These are phyloP conservation scores for Rhododendron molle DNA, from an alignment of 148 eudicot species.

Conservation along the genomic window DNA sequence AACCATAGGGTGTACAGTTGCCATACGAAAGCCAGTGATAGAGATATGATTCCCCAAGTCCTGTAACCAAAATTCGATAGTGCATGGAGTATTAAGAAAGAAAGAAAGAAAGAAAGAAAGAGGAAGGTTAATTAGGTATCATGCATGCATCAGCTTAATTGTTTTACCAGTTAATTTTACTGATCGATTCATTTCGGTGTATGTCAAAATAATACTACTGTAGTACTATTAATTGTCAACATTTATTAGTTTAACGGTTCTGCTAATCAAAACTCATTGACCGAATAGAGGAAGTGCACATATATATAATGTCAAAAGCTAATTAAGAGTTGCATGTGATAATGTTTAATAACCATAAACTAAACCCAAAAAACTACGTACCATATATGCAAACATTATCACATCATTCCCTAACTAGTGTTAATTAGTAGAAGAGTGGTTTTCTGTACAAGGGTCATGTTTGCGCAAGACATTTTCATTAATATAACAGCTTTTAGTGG, in stretches of 20 bases:
- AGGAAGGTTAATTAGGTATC: background rate
- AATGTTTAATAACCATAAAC: too few relatives aligned
- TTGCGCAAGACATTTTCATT: too few relatives aligned
- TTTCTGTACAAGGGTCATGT: too few relatives aligned
- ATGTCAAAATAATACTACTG: background rate
- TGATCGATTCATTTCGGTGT: background rate
- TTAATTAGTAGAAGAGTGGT: background rate
- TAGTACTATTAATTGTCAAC: too few relatives aligned
- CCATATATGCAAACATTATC: background rate
- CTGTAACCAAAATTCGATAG: slow-evolving; percentile 29
- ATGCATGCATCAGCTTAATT: background rate
- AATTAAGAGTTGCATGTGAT: too few relatives aligned
- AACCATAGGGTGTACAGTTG: slow-evolving; percentile 79
- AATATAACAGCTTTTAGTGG: too few relatives aligned
- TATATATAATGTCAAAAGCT: background rate
- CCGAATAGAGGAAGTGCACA: background rate
- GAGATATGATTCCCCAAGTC: slow-evolving; percentile 59
- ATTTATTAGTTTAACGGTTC: too few relatives aligned
- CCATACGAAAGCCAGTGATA: slow-evolving; percentile 63
- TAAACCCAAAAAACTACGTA: too few relatives aligned
- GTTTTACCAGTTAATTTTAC: background rate
- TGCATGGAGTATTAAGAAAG: too few relatives aligned
- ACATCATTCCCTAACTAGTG: background rate
- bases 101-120: background rate
- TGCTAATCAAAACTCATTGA: background rate